phyloP scores from a whole-genome alignment of 164 flowering plant species.

The Macadamia integrifolia region DNA sequence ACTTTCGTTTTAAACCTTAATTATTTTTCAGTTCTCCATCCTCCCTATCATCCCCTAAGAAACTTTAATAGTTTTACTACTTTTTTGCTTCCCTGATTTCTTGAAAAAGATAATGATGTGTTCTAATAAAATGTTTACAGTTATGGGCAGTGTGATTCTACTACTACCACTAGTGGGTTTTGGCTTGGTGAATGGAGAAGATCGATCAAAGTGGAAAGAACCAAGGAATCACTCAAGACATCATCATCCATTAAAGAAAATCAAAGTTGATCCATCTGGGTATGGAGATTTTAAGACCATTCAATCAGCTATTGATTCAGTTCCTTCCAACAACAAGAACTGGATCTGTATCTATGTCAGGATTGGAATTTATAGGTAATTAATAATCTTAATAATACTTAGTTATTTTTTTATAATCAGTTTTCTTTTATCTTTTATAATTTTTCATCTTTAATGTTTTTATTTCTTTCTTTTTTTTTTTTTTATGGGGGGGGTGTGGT shows the following conservation, averaged over 20 bases:
- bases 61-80: too few relatives aligned
- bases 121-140: too few relatives aligned
- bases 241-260: neutral
- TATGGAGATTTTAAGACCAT: conserved; percentile 26
- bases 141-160: too few relatives aligned
- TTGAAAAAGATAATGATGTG: too few relatives aligned
- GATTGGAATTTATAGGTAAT: conserved; percentile 30
- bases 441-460: neutral
- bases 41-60: too few relatives aligned
- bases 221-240: too few relatives aligned
- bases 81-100: too few relatives aligned
- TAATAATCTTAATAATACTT: too few relatives aligned
- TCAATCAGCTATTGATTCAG: conserved; percentile 38
- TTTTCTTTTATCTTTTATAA: too few relatives aligned
- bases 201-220: neutral
- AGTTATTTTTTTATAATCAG: too few relatives aligned
- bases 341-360: conserved; percentile 32
- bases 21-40: too few relatives aligned
- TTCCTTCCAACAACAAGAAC: conserved; percentile 22
- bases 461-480: neutral
- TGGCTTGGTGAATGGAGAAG: neutral
- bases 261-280: conserved; percentile 26
- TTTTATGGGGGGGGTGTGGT: neutral
- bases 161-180: neutral
- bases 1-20: too few relatives aligned